Conservation (phyloP, 495 filamentous ascomycete genomes). For the Parachaetomium inaequale region DNA sequence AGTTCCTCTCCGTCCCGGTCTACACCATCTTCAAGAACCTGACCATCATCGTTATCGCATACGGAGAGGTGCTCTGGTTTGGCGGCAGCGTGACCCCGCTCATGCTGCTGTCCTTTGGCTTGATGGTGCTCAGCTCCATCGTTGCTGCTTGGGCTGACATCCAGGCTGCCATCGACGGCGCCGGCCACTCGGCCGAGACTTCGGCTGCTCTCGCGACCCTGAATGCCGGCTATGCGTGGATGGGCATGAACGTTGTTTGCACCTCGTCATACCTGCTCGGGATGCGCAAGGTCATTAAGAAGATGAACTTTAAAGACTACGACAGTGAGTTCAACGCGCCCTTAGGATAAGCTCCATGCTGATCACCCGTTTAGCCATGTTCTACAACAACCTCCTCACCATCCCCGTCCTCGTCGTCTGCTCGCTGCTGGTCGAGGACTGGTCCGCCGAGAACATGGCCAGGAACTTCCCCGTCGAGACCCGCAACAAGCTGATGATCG, state of each 20-base stretch:
- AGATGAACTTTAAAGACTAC: constrained; percentile 99
- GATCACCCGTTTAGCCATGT: constrained; percentile 72
- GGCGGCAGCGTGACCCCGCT: constrained; percentile 86
- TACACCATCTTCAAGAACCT: constrained; percentile 99
- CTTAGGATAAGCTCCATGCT: neutral
- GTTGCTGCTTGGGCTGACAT: constrained; percentile 98
- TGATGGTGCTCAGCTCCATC: constrained; percentile 95
- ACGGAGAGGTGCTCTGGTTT: constrained; percentile 99
- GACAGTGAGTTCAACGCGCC: constrained; percentile 68
- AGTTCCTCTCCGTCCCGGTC: constrained; percentile 94
- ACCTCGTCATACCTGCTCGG: constrained; percentile 83
- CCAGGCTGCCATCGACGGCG: constrained; percentile 69
- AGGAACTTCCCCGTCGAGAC: constrained; percentile 81
- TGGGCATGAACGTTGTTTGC: constrained; percentile 96
- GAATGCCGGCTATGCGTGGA: constrained; percentile 97
- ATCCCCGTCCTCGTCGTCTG: constrained; percentile 85
- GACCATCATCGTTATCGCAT: constrained; percentile 97
- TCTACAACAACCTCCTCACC: constrained; percentile 98
- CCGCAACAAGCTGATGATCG: constrained; percentile 70
- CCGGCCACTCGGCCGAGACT: constrained; percentile 57
- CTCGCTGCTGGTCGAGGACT: constrained; percentile 85
- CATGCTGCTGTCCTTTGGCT: constrained; percentile 89
- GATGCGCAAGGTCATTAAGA: constrained; percentile 98
- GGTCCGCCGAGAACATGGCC: constrained; percentile 77
- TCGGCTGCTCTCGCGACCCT: constrained; percentile 78